phyloP scores from a whole-genome alignment of 768 basidiomycete species.

The Trametes meyenii region DNA sequence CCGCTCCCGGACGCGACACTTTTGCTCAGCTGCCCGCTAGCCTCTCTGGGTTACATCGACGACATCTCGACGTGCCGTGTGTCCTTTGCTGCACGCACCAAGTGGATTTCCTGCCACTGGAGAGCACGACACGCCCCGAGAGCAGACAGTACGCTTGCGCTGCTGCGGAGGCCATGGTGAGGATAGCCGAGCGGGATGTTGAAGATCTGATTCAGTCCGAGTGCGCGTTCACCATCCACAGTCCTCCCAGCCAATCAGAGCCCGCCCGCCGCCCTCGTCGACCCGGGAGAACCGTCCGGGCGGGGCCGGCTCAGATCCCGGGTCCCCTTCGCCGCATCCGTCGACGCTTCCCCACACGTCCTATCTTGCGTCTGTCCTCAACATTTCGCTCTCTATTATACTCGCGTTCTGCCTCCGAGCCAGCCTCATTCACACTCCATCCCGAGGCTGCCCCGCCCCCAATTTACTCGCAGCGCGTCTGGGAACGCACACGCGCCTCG shows the following conservation, averaged over 20 bases:
- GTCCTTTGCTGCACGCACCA: background rate
- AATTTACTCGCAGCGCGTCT: no score
- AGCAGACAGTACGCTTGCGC: background rate
- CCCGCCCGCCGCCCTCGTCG: conserved; percentile 3
- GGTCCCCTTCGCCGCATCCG: background rate
- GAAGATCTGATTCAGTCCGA: conserved; percentile 8
- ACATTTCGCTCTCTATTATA: background rate
- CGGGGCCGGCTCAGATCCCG: conserved; percentile 2
- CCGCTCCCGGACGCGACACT: background rate
- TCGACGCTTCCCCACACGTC: background rate
- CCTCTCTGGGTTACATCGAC: background rate
- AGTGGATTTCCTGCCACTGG: no score
- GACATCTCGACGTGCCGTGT: background rate
- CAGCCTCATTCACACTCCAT: no score
- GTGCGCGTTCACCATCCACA: background rate
- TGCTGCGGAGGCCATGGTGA: background rate
- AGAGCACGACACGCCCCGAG: background rate
- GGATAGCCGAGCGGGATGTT: background rate
- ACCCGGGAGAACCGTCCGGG: conserved; percentile 8
- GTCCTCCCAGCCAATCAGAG: conserved; percentile 4
- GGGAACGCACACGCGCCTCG: no score
- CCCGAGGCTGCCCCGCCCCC: no score
- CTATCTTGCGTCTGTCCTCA: background rate
- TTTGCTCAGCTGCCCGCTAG: background rate
- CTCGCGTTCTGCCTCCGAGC: background rate